A percentile compares a stretch with the other conserved stretches of the same genome.
These are phyloP conservation scores for Lactarius evosmus DNA, from an alignment of 768 basidiomycete genomes.

Conservation along the genomic window DNA sequence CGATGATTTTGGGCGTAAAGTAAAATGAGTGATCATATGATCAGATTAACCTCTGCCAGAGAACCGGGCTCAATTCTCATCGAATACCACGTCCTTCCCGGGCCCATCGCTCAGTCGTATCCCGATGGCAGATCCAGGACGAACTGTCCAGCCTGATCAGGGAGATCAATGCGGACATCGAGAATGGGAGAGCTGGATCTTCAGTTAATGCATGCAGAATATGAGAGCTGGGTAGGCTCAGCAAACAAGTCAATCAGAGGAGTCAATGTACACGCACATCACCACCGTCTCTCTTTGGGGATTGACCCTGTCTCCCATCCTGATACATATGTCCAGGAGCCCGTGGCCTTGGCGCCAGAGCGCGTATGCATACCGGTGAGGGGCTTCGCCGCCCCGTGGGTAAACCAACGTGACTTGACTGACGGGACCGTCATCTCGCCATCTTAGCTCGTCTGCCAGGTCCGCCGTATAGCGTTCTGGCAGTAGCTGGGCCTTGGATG, in stretches of 20 bases:
- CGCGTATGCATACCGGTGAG: slow-evolving; percentile 43
- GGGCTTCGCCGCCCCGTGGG: background rate
- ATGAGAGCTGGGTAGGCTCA: slow-evolving; percentile 39
- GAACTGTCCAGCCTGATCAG: slow-evolving; percentile 41
- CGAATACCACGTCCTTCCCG: slow-evolving; percentile 19
- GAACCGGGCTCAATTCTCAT: background rate
- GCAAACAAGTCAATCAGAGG: background rate
- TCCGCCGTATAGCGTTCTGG: slow-evolving; percentile 32
- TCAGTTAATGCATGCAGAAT: slow-evolving; percentile 42
- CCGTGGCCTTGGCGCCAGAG: slow-evolving; percentile 41
- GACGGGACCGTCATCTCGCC: background rate
- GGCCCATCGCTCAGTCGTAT: slow-evolving; percentile 35
- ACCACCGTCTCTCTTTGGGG: slow-evolving; percentile 47
- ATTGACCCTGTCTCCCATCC: slow-evolving; percentile 37
- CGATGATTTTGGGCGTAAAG: background rate
- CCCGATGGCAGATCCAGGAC: slow-evolving; percentile 43
- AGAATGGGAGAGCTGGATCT: slow-evolving; percentile 39
- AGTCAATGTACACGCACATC: slow-evolving; percentile 37
- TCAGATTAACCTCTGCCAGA: background rate
- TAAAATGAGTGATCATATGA: background rate
- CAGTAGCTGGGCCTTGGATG: slow-evolving; percentile 27
- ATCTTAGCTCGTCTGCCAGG: slow-evolving; percentile 27
- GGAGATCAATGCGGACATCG: slow-evolving; percentile 35
- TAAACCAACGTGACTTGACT: background rate
- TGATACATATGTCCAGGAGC: slow-evolving; percentile 41